Evolutionary conservation across 2,329 filamentous ascomycete species (phyloP), one percentile per base, ranked within the genome.

Genomic region (Colletotrichum sp.): DNA sequence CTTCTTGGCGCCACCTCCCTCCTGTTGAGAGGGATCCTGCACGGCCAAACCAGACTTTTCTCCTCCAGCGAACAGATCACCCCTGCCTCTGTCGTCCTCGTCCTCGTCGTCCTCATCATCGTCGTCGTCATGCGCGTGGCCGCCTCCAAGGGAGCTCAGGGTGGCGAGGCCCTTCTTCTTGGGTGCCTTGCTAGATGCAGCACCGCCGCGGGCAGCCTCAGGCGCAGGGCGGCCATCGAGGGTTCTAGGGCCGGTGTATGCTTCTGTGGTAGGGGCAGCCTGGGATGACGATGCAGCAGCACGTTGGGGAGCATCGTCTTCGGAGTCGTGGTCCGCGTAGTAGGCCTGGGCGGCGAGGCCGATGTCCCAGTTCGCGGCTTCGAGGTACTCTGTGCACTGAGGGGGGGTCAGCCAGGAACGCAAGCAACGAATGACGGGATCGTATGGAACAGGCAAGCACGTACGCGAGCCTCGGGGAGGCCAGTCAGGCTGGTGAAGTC

Each of bases 31-130:
- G 2, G 92, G 92, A 79, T 94, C 92, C 80, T 94, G 92, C 28
- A 94, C 90, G 26, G 92, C 93, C 61, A 94, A 84, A 0, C 91
- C 93, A 34, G 94, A 96, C 88, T 97, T 97, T 85, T 96, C 95
- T 38, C 95, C 95, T 67, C 95, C 95, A 24, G 95, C 93, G 83
- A 96, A 97, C 77, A 96, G 87, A 81, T 97, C 94, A 77, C 92
- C 87, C 8, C 88, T 88, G 30, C 89, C 88, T 77, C 92, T 89
- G 43, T 91, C 87, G 32, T 93, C 90, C 2, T 93, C 88, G 3
- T 90, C 86, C 4, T 89, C 86, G 2, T 89, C 87, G 28, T 89
- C 86, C 9, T 89, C 87, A n/a, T 91, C 87, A 18, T 92, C 90
- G 5, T 90, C 89, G n/a, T 93, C 90, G 67, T 92, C 90, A 21